Base-by-base conservation (phyloP, 441 rosid species). In the Biscutella auriculata region DNA sequence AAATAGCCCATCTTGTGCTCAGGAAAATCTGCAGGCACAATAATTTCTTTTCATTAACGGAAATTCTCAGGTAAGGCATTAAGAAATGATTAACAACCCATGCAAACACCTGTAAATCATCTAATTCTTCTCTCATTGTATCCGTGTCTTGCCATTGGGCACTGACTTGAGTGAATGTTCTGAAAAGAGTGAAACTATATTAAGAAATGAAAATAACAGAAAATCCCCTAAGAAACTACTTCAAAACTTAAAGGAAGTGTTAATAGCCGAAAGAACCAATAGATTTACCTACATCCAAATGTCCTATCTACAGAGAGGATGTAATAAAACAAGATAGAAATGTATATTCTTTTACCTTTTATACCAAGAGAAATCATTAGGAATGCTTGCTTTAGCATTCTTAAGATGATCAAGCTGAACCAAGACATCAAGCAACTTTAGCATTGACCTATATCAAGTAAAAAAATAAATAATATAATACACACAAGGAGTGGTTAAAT, bases 81-180 rank as follows among this genome's bases (percentile, higher is more conserved):
- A 46, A 25, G 4, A 54, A 48, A 46, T 36, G 27, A 56, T 9
- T 42, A 56, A 57, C 8, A 68, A 68, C 36, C 41, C 57, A 42
- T 34, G 68, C 67, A 60, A 63, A 45, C 50, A 84, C 97, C 94
- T 94, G 99, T 63, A 94, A 71, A 78, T 94, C 97, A 77, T 94
- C 99, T 66, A 94, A 75, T 69, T 94, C 97, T 73, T 94, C 99
- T 71, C 99, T 85, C 96, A 94, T 80, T 17, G 99, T 77, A 77
- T 94, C 99, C 62, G 85, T 88, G 46, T 94, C 99, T 82, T 91
- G 96, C 99, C 99, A 94, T 75, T 94, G 97, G 35, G 82, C 77
- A 66, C 97, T 90, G 68, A 94, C 97, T 85, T 94, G 99, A 6
- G 99, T 90, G 77, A 94, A 94, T 66, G 99, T 94, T 84, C 99